Evolutionary conservation across 129 eudicot genomes (phyloP).

Genomic region (Chrysanthemum makinoi): DNA sequence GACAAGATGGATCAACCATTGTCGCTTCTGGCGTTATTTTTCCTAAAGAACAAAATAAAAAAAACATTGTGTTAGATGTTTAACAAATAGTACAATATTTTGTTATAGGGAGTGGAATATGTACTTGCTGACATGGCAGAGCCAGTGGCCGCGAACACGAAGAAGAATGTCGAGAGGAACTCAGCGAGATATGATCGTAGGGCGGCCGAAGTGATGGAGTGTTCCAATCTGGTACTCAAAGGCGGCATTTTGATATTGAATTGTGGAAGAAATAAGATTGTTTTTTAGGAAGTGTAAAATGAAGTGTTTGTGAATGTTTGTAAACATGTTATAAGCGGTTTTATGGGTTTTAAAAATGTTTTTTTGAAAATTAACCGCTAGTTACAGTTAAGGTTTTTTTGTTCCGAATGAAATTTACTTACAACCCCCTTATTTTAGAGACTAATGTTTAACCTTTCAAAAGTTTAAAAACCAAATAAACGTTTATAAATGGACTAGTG

Average conservation of each 20-base stretch:
- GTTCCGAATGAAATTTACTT: too few species aligned
- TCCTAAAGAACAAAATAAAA: conserved; percentile 34
- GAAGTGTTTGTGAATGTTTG: background rate
- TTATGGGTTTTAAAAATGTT: too few species aligned
- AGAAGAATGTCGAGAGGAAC: conserved; percentile 90
- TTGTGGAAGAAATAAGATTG: conserved; percentile 10
- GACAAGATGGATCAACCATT: conserved; percentile 51
- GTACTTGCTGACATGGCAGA: conserved; percentile 72
- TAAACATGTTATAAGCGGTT: too few species aligned
- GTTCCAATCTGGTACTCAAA: conserved; percentile 49
- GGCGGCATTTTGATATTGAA: conserved; percentile 50
- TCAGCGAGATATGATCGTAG: conserved; percentile 81
- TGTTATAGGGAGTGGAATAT: background rate
- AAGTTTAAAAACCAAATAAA: too few species aligned
- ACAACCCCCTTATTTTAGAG: too few species aligned
- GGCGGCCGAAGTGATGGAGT: conserved; percentile 61
- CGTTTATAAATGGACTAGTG: too few species aligned
- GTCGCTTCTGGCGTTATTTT: conserved; percentile 50
- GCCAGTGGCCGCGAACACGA: conserved; percentile 78
- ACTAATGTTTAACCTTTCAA: too few species aligned
- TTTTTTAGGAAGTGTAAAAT: background rate
- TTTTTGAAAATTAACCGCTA: too few species aligned
- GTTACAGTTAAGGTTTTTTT: too few species aligned
- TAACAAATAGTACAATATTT: background rate
- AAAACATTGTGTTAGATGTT: background rate